A percentile compares a stretch with the other conserved stretches of the same genome.
phyloP scores from a whole-genome alignment of 257 asterid genomes.

The Primulina eburnea region DNA sequence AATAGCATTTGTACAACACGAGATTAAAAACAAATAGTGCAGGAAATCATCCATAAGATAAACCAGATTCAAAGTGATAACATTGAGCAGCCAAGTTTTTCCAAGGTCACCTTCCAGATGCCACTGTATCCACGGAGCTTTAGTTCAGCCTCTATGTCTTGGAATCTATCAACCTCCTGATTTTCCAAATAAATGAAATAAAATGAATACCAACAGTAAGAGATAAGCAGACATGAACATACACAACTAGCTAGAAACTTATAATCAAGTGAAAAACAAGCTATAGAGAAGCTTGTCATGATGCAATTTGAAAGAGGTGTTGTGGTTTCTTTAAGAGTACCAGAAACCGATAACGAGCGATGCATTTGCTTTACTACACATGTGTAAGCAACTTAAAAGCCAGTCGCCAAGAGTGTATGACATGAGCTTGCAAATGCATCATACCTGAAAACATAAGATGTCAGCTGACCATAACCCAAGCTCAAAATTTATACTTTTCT shows the following conservation, averaged over 20 bases:
- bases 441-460: conserved; percentile 90
- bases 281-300: conserved; percentile 9
- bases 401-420: conserved; percentile 14
- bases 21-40: conserved; percentile 4
- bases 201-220: conserved; percentile 16
- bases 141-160: conserved; percentile 71
- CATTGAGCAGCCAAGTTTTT: conserved; percentile 22
- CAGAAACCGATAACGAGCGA: neutral
- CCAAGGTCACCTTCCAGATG: conserved; percentile 79
- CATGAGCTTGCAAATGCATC: conserved; percentile 9
- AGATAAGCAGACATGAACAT: conserved; percentile 8
- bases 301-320: neutral
- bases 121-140: conserved; percentile 77
- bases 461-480: conserved; percentile 98
- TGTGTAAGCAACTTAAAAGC: neutral
- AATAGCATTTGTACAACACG: neutral
- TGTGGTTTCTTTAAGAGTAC: neutral
- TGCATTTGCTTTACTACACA: neutral
- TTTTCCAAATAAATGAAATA: conserved; percentile 20
- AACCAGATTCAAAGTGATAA: conserved; percentile 14
- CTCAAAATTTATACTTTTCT: conserved; percentile 72
- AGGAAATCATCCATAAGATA: conserved; percentile 10
- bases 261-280: conserved; percentile 4
- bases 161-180: conserved; percentile 96
- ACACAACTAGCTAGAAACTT: neutral